Percentiles rank a stretch among this genome's conserved stretches.
These are phyloP conservation scores for baker's yeast (Saccharomyces cerevisiae) DNA, from an alignment of 805 yeast genomes.

Conservation along the genomic window DNA sequence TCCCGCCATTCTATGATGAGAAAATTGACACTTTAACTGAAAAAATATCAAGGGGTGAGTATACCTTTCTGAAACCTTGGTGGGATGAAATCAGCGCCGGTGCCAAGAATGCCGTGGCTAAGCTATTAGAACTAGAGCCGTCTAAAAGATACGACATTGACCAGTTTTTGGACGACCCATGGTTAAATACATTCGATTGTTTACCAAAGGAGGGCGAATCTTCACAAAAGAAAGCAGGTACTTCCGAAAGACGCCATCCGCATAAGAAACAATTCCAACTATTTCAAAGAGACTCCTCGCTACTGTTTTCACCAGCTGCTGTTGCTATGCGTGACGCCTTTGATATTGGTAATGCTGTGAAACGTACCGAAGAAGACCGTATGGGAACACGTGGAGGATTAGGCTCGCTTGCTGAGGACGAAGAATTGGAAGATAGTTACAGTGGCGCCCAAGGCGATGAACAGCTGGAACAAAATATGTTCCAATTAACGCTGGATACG, in stretches of 20 bases:
- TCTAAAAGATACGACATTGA: slow-evolving; percentile 57
- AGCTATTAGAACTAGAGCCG: slow-evolving; percentile 64
- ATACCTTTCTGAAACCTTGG: slow-evolving; percentile 73
- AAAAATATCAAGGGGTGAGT: slow-evolving; percentile 66
- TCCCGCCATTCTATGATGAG: slow-evolving; percentile 89
- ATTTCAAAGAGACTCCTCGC: slow-evolving; percentile 13
- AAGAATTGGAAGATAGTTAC: slow-evolving; percentile 18
- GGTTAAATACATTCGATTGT: slow-evolving; percentile 39
- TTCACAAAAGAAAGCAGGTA: slow-evolving; percentile 7
- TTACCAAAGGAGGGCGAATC: slow-evolving; percentile 1
- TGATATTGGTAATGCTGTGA: slow-evolving; percentile 79
- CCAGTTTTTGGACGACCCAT: slow-evolving; percentile 61
- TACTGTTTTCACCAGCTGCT: slow-evolving; percentile 60
- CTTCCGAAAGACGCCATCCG: slow-evolving; percentile 8
- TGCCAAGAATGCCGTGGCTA: slow-evolving; percentile 61
- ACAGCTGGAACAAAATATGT: slow-evolving; percentile 21
- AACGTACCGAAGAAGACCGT: slow-evolving; percentile 63
- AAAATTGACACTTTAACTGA: slow-evolving; percentile 56
- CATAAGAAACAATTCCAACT: slow-evolving; percentile 6
- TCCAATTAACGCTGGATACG: slow-evolving; percentile 32
- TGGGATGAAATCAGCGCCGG: slow-evolving; percentile 75
- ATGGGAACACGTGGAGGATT: slow-evolving; percentile 1
- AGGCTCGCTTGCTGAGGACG: slow-evolving; percentile 10
- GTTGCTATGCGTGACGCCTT: slow-evolving; percentile 79
- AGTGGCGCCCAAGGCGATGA: slow-evolving; percentile 5